Percentiles rank a stretch among this genome's conserved stretches.
Conservation (phyloP, 2,329 filamentous ascomycete genomes). For the Arthrinium phaeospermum region DNA sequence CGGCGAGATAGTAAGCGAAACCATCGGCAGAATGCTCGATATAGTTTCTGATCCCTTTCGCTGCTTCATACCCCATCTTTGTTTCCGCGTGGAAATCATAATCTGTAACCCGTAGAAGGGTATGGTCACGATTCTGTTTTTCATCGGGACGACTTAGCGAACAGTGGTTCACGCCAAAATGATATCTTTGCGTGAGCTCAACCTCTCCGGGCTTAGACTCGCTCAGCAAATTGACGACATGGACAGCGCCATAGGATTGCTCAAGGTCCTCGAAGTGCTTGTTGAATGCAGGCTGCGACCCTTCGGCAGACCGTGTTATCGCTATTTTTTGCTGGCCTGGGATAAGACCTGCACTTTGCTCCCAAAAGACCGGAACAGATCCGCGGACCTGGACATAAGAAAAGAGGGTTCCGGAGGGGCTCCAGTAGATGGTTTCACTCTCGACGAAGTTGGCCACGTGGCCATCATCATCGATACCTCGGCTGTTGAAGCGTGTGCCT, state of each 20-base stretch:
- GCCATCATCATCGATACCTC: constrained; percentile 96
- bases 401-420: constrained; percentile 77
- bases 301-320: constrained; percentile 85
- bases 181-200: constrained; percentile 81
- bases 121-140: constrained; percentile 67
- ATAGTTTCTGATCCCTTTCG: constrained; percentile 79
- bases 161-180: constrained; percentile 76
- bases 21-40: constrained; percentile 81
- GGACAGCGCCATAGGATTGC: constrained; percentile 84
- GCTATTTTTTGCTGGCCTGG: constrained; percentile 95
- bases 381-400: constrained; percentile 94
- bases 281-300: constrained; percentile 92
- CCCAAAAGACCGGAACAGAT: constrained; percentile 96
- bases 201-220: constrained; percentile 85
- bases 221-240: constrained; percentile 93
- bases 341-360: constrained; percentile 85
- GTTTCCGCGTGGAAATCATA: constrained; percentile 98
- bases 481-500: constrained; percentile 94
- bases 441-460: constrained; percentile 99
- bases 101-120: constrained; percentile 79
- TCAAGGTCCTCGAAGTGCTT: constrained; percentile 92
- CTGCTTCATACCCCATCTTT: constrained; percentile 87
- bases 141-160: constrained; percentile 68
- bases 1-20: constrained; percentile 90
- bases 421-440: constrained; percentile 92